Percentiles rank a stretch among this genome's conserved stretches.
These are phyloP conservation scores for Penicillium pancosmium DNA, from an alignment of 495 filamentous ascomycete genomes.

Conservation along the genomic window DNA sequence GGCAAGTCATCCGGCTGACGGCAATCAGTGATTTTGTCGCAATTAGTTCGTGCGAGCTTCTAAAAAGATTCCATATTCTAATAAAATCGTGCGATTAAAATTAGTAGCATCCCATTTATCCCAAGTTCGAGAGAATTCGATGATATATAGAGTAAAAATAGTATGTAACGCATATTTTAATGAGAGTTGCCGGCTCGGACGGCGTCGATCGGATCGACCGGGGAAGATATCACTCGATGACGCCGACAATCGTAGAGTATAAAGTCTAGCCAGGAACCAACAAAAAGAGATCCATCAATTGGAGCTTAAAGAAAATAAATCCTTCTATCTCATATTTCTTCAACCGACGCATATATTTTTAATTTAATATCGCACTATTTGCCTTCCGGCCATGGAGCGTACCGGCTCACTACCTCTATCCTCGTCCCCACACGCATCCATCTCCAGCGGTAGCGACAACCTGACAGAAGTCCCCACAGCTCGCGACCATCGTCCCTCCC, in stretches of 20 bases:
- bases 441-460: slow-evolving; percentile 14
- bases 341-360: background rate
- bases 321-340: background rate
- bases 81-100: too few species aligned
- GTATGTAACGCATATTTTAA: too few species aligned
- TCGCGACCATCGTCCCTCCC: slow-evolving; percentile 5
- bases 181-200: background rate
- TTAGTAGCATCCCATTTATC: too few species aligned
- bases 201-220: slow-evolving; percentile 15
- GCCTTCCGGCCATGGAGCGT: slow-evolving; percentile 15
- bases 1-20: background rate
- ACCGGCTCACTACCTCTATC: background rate
- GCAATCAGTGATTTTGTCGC: background rate
- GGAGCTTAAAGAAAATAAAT: background rate
- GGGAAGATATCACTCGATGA: slow-evolving; percentile 19
- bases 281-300: background rate
- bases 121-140: too few species aligned
- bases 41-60: too few species aligned
- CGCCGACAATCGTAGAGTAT: slow-evolving; percentile 12
- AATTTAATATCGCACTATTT: background rate
- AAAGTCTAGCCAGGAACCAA: background rate
- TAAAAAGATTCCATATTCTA: too few species aligned
- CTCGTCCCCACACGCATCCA: slow-evolving; percentile 3
- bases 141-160: background rate
- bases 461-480: slow-evolving; percentile 9